These are phyloP conservation scores for Macrolepiota fuliginosa DNA, from an alignment of 768 basidiomycete species.

Conservation along the genomic window DNA sequence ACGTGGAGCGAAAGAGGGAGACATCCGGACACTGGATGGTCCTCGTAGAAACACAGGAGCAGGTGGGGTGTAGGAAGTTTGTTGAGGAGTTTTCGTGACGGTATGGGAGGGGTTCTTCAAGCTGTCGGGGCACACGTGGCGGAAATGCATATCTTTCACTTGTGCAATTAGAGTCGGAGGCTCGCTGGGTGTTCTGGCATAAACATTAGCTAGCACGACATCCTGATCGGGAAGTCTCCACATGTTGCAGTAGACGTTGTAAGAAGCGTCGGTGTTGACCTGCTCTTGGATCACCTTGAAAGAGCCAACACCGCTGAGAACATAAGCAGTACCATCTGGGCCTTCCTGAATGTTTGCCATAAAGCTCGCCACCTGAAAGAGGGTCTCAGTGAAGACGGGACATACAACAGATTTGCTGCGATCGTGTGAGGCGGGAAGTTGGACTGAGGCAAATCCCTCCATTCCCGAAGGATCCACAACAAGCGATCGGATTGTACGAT, in stretches of 20 bases:
- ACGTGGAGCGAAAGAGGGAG: no score
- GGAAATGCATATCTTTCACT: constrained; percentile 58
- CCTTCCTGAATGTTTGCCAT: constrained; percentile 57
- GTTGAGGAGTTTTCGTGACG: constrained; percentile 16
- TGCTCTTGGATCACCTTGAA: constrained; percentile 44
- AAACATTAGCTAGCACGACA: constrained; percentile 49
- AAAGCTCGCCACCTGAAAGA: constrained; percentile 71
- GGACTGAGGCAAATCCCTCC: constrained; percentile 51
- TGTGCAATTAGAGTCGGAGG: constrained; percentile 48
- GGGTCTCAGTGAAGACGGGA: constrained; percentile 62
- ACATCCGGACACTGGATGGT: no score
- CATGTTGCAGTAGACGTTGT: constrained; percentile 51
- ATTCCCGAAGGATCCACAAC: constrained; percentile 44
- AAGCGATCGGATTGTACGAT: constrained; percentile 56
- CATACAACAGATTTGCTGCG: constrained; percentile 39
- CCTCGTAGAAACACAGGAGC: background rate
- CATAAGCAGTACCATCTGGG: constrained; percentile 53
- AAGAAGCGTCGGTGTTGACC: constrained; percentile 38
- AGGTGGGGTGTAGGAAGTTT: background rate
- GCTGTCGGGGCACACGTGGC: constrained; percentile 47
- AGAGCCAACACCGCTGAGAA: constrained; percentile 55
- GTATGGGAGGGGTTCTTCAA: constrained; percentile 46
- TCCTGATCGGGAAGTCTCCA: constrained; percentile 40
- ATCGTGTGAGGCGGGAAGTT: constrained; percentile 33
- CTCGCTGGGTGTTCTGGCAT: constrained; percentile 40